phyloP scores from a whole-genome alignment of 164 flowering plant genomes.

The Vitis vinifera region DNA sequence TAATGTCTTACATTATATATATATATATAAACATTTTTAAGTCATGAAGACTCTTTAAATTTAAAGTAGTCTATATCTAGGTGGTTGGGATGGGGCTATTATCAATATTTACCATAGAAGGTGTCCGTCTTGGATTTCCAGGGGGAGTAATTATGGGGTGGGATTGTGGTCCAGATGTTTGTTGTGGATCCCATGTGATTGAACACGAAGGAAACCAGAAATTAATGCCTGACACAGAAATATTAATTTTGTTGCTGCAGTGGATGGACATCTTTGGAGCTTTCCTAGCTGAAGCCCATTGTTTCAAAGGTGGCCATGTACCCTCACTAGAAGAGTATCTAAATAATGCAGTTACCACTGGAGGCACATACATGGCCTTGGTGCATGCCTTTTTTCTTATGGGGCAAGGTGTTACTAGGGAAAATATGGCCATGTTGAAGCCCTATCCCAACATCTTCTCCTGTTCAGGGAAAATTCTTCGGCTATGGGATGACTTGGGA shows the following conservation, averaged over 20 bases:
- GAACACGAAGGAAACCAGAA: too few relatives aligned
- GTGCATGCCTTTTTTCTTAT: constrained; percentile 31
- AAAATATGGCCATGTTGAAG: constrained; percentile 10
- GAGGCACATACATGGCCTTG: constrained; percentile 30
- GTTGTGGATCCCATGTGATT: too few relatives aligned
- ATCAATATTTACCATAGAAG: too few relatives aligned
- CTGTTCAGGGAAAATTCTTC: constrained; percentile 25
- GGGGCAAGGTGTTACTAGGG: constrained; percentile 18
- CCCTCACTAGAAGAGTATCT: constrained; percentile 26
- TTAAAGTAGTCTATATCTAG: too few relatives aligned
- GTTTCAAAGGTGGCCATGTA: constrained; percentile 16
- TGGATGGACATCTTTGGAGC: constrained; percentile 26
- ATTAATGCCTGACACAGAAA: too few relatives aligned
- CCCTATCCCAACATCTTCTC: constrained; percentile 24
- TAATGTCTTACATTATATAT: too few relatives aligned
- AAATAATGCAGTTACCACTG: constrained; percentile 19
- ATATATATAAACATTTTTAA: too few relatives aligned
- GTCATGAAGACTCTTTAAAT: too few relatives aligned
- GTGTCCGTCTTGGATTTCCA: too few relatives aligned
- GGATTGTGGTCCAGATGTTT: too few relatives aligned
- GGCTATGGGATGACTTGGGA: constrained; percentile 37
- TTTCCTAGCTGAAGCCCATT: constrained; percentile 27
- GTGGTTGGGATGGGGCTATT: too few relatives aligned
- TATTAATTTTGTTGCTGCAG: constrained; percentile 4
- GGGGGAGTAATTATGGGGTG: too few relatives aligned